phyloP scores from a whole-genome alignment of 225 moss, liverwort and hornwort genomes.

The Pseudoscleropodium purum region DNA sequence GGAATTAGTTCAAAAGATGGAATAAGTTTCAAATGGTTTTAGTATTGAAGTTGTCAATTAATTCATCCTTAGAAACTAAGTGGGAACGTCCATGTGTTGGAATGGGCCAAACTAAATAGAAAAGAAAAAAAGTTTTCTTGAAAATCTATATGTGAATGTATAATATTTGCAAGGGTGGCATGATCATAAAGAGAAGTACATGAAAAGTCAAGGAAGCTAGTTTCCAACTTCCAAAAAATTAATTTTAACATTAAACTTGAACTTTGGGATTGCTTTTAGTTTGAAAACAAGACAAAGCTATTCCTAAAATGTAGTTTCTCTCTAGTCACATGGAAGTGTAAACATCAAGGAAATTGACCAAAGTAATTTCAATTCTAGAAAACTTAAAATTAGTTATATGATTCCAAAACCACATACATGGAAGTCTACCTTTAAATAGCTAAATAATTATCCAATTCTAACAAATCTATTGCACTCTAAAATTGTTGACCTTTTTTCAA shows the following conservation, averaged over 20 bases:
- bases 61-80: neutral
- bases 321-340: neutral
- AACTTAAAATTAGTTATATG: neutral
- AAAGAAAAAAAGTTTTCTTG: fast-evolving
- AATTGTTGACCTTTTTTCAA: neutral
- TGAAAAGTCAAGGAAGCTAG: fast-evolving
- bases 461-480: neutral
- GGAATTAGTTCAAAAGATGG: neutral
- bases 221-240: fast-evolving
- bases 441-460: neutral
- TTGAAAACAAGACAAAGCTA: neutral
- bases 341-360: neutral
- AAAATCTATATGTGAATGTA: neutral
- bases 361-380: neutral
- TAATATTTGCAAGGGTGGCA: neutral
- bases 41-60: neutral
- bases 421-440: neutral
- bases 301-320: neutral
- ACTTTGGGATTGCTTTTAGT: neutral
- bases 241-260: neutral
- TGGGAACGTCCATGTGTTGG: fast-evolving
- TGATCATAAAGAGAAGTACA: neutral
- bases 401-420: fast-evolving
- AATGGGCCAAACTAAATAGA: neutral
- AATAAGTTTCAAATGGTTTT: neutral